Evolutionary conservation across 192 early-diverging fungal genomes (phyloP).

Genomic region (Gaertneriomyces semiglobifer): DNA sequence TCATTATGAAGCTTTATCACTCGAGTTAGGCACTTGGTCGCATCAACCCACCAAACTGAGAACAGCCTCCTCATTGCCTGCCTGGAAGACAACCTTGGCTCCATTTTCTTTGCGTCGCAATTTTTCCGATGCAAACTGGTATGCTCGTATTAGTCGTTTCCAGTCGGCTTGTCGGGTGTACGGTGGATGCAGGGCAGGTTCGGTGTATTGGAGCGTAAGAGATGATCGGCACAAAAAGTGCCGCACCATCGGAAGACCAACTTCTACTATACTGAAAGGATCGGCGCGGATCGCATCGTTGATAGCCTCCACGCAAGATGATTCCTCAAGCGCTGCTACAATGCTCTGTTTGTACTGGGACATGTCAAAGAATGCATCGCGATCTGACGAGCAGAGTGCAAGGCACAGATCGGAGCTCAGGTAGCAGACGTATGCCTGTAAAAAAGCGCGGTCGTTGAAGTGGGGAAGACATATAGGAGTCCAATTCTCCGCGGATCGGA

Average conservation of each 20-base stretch:
- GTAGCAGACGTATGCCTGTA: conserved; percentile 85
- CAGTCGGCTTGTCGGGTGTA: conserved; percentile 54
- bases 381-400: conserved; percentile 71
- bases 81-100: conserved; percentile 5
- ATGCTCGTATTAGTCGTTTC: conserved; percentile 36
- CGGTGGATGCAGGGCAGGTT: conserved; percentile 54
- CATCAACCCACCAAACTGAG: conserved; percentile 17
- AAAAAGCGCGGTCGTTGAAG: conserved; percentile 81
- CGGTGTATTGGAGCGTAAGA: conserved; percentile 62
- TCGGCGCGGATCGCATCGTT: conserved; percentile 28
- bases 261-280: conserved; percentile 49
- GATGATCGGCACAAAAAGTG: conserved; percentile 74
- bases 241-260: conserved; percentile 61
- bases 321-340: conserved; percentile 10
- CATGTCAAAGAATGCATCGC: conserved; percentile 81
- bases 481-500: conserved; percentile 84
- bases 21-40: conserved; percentile 1
- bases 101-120: conserved; percentile 6
- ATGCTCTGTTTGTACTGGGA: conserved; percentile 55
- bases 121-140: conserved; percentile 18
- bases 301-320: conserved; percentile 27
- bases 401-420: conserved; percentile 67
- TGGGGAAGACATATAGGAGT: conserved; percentile 88
- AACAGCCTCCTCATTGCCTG: conserved; percentile 19
- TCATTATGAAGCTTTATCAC: conserved; percentile 1